These are phyloP conservation scores for Chlorella sp. DNA, from an alignment of 139 green algal genomes.

Conservation along the genomic window DNA sequence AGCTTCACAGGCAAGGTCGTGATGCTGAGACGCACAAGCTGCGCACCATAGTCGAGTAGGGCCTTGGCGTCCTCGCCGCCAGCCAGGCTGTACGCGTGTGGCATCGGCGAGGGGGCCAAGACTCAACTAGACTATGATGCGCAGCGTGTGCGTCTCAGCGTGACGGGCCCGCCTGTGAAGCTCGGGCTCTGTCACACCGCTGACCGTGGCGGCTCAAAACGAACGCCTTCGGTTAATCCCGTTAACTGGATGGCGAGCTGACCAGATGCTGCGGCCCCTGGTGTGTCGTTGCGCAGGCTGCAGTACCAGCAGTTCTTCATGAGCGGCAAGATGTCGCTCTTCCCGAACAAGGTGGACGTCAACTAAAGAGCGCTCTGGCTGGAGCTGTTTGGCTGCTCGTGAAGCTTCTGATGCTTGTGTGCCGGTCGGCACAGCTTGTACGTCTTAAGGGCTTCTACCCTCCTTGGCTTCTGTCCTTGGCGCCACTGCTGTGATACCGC, in stretches of 20 bases:
- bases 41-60: not conserved
- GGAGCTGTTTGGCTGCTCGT: too few relatives aligned
- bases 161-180: not conserved
- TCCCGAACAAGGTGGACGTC: conserved; percentile 1
- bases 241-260: not conserved
- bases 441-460: too few relatives aligned
- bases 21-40: not conserved
- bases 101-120: not conserved
- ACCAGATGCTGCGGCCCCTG: not conserved
- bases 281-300: not conserved
- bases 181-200: not conserved
- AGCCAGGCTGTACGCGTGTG: not conserved
- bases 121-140: not conserved
- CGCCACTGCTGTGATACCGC: too few relatives aligned
- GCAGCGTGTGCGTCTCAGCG: not conserved
- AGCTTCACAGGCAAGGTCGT: not conserved
- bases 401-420: too few relatives aligned
- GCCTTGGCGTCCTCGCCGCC: not conserved
- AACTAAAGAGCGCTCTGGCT: not conserved
- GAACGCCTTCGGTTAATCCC: not conserved
- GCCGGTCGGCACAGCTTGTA: too few relatives aligned
- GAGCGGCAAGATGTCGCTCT: not conserved
- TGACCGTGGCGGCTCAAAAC: too few relatives aligned
- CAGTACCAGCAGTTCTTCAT: conserved; percentile 1
- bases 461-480: too few relatives aligned